Conservation (phyloP, 2,329 filamentous ascomycete genomes). For the Phoma herbarum region DNA sequence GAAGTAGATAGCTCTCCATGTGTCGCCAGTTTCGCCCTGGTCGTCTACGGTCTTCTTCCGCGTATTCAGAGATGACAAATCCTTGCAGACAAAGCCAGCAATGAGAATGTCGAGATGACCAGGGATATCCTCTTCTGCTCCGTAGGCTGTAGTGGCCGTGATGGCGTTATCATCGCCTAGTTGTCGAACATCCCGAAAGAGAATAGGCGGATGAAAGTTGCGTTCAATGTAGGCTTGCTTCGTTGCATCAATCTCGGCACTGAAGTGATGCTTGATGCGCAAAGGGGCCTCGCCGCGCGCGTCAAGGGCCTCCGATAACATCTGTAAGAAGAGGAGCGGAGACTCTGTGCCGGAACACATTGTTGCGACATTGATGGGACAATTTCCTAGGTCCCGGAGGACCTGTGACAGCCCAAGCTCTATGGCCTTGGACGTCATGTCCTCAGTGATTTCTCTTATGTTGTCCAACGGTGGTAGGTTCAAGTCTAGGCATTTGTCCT, state of each 20-base stretch:
- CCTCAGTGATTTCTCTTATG: slow-evolving; percentile 60
- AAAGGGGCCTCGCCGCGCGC: slow-evolving; percentile 24
- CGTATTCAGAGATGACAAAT: slow-evolving; percentile 74
- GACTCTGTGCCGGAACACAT: slow-evolving; percentile 83
- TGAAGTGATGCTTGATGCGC: slow-evolving; percentile 53
- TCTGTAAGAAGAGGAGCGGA: slow-evolving; percentile 71
- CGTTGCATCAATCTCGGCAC: slow-evolving; percentile 56
- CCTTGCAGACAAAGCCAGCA: slow-evolving; percentile 78
- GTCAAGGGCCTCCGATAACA: slow-evolving; percentile 55
- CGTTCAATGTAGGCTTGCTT: slow-evolving; percentile 60
- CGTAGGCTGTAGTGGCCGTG: slow-evolving; percentile 70
- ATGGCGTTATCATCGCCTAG: slow-evolving; percentile 58
- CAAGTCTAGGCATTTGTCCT: slow-evolving; percentile 40
- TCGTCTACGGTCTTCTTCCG: slow-evolving; percentile 61
- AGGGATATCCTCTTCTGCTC: slow-evolving; percentile 66
- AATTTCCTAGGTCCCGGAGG: slow-evolving; percentile 45
- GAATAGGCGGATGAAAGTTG: slow-evolving; percentile 54
- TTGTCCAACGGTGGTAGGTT: slow-evolving; percentile 57
- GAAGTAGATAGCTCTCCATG: slow-evolving; percentile 67
- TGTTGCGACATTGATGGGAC: slow-evolving; percentile 67
- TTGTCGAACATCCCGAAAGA: slow-evolving; percentile 58
- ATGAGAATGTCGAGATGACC: slow-evolving; percentile 69
- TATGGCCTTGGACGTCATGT: slow-evolving; percentile 56
- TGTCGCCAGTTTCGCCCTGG: slow-evolving; percentile 71
- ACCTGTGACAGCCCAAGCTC: slow-evolving; percentile 47